Base-by-base conservation (phyloP, 768 basidiomycete genomes). In the Agrocybe pediades region DNA sequence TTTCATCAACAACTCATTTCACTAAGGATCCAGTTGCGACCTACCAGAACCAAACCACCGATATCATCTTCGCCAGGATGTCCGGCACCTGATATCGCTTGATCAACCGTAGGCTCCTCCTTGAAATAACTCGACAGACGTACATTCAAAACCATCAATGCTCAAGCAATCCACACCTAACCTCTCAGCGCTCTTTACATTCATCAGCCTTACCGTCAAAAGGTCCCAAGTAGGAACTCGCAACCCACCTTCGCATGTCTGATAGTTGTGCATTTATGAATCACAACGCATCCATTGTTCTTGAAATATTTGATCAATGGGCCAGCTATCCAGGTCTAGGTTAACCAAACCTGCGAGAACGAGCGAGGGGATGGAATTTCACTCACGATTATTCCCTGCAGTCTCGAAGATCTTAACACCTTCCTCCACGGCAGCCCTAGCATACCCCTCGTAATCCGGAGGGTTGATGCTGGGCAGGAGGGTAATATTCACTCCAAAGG, bases 41-140 rank as follows among this genome's bases (percentile, higher is more conserved):
- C 36, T 59, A 92, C 92, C 72, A 97, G 71, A 2, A 97, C 88
- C 20, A 96, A 63, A 3, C 89, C 90, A 2, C 91, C 90, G 20
- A 97, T 89, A 65, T 97, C 95, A 40, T 96, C 91, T 65, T 97
- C 95, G 56, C 95, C 95, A 16, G 93, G 93, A 69, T 95, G 92
- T 21, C 95, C 95, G 25, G 93, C 95, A 65, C 92, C 91, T 93
- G 15, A 39, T 53, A 55, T 62, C 42, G 8, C 6, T 36, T 46
- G 45, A 57, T 56, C 41, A 47, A 46, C 40, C 48, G 49, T n/a
- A 20, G 45, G 33, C 11, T 4, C 45, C 9, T 21, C 23, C 9
- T 29, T 46, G 36, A 23, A 24, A 24, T 49, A 30, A 30, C n/a
- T 2, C 24, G 23, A 51, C 8, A 53, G 24, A 46, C 81, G 40